Evolutionary conservation across 768 basidiomycete genomes (phyloP), one percentile per base, ranked within the genome.

Genomic region (Arthromyces matolae): DNA sequence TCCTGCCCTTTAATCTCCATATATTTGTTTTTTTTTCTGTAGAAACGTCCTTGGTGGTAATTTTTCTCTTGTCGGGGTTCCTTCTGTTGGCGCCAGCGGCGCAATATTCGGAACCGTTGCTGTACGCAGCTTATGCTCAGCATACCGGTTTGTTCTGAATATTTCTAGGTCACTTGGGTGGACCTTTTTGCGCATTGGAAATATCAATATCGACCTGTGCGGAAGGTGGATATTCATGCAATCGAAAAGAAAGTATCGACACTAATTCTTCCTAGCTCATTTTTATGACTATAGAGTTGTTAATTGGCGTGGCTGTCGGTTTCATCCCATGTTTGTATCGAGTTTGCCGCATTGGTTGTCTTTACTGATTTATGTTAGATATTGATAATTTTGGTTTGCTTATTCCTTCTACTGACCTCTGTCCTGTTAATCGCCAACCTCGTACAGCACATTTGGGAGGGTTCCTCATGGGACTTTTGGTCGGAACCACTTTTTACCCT

Each of bases 141-240:
- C 16, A 14, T 33, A 23, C 10, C 6, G 8, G 18, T 6, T 10
- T 18, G 6, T 22, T 49, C 23, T 31, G 52, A 44, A 48, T 42
- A 13, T 32, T 24, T 14, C 13, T 40, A 82, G 81, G 79, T 87
- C 20, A 83, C 83, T 20, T 90, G 90, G 85, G 84, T 95, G 7
- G 95, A 95, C 61, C 71, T 98, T 12, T 74, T 92, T 32, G 83
- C 93, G 3, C 95, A 98, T 60, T 98, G 95, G 95, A 78, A 80
- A 57, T 86, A 92, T 59, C 84, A 92, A 44, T 83, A 89, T 60
- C 76, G 82, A 49, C 96, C 95, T 8, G 81, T 78, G 14, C 77
- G 82, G 49, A 93, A 80, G 78, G 93, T 87, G 54, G 48, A 69
- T 51, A 22, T 13, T 12, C 31, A 42, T 22, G 31, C 35, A 4